These are phyloP conservation scores for Sanguinoderma infundibulare DNA, from an alignment of 1,284 basidiomycete species.

Conservation along the genomic window DNA sequence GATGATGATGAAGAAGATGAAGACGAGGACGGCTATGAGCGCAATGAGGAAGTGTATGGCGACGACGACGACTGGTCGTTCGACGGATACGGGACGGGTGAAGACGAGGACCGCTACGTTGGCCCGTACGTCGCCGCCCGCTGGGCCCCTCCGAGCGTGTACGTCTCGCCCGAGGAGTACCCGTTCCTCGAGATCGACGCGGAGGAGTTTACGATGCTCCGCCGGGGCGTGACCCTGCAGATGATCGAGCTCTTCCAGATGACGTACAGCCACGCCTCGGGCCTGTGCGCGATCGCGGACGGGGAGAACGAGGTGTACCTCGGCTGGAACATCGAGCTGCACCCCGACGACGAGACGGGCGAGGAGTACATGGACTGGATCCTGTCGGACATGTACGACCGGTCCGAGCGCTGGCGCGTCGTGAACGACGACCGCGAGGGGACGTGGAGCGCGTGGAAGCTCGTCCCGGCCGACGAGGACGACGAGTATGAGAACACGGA, in stretches of 20 bases:
- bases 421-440: conserved; percentile 40
- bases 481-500: conserved; percentile 55
- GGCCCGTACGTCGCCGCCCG: conserved; percentile 47
- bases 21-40: conserved; percentile 40
- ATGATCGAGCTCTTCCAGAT: conserved; percentile 64
- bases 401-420: conserved; percentile 56
- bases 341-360: conserved; percentile 53
- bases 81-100: conserved; percentile 38
- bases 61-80: conserved; percentile 41
- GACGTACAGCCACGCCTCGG: conserved; percentile 55
- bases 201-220: conserved; percentile 52
- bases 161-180: conserved; percentile 42
- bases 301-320: conserved; percentile 53
- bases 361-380: conserved; percentile 54
- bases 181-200: conserved; percentile 40
- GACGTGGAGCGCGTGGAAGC: conserved; percentile 48
- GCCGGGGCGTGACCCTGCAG: conserved; percentile 59
- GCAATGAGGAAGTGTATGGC: conserved; percentile 32
- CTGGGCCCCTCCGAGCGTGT: conserved; percentile 60
- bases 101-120: conserved; percentile 39
- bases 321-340: conserved; percentile 67
- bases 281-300: conserved; percentile 47
- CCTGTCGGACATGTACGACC: conserved; percentile 49
- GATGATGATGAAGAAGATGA: conserved; percentile 39
- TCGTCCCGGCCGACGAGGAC: conserved; percentile 47